These are phyloP conservation scores for Coemansia sp. DNA, from an alignment of 192 early-diverging fungal genomes.

Conservation along the genomic window DNA sequence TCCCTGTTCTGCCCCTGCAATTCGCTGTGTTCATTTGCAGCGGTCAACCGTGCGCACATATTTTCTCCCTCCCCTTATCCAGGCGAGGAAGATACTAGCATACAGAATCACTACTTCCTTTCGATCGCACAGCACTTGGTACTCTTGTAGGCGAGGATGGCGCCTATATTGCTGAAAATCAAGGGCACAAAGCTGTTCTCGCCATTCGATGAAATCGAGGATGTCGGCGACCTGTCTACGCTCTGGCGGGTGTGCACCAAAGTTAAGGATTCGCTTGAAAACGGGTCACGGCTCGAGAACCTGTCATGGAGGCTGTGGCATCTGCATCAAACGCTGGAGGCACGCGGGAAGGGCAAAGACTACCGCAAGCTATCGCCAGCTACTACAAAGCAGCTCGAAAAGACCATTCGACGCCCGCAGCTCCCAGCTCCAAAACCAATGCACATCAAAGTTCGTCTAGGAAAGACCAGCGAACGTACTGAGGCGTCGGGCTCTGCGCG, in stretches of 20 bases:
- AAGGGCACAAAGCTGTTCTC: conserved; percentile 75
- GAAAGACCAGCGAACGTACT: conserved; percentile 34
- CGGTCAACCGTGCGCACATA: neutral
- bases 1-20: neutral
- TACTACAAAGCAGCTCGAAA: conserved; percentile 62
- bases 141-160: conserved; percentile 48
- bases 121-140: conserved; percentile 4
- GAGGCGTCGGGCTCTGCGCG: neutral
- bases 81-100: neutral
- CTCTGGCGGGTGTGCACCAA: conserved; percentile 84
- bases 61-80: conserved; percentile 8
- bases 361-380: conserved; percentile 60
- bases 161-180: conserved; percentile 69
- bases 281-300: conserved; percentile 79
- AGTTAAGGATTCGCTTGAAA: conserved; percentile 80
- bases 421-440: conserved; percentile 46
- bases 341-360: conserved; percentile 53
- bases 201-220: conserved; percentile 69
- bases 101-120: neutral
- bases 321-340: conserved; percentile 66
- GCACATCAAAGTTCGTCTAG: conserved; percentile 55
- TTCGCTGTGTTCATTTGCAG: neutral
- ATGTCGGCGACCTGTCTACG: conserved; percentile 71
- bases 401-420: conserved; percentile 40
- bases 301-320: conserved; percentile 87